Conservation (phyloP, 805 yeast species). For the Scheffersomyces coipomensis region DNA sequence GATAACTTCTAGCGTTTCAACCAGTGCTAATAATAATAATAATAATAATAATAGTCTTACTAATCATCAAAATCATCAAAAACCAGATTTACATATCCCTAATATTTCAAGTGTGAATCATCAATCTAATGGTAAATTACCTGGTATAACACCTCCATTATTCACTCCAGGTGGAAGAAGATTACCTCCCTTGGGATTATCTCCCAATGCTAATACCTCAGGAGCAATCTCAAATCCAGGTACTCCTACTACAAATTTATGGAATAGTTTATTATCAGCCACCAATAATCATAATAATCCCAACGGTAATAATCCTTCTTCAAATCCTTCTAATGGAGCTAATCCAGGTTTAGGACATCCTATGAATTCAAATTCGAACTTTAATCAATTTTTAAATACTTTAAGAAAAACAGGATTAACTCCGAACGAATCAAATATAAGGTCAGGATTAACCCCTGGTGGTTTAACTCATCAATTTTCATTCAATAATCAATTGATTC, state of each 20-base stretch:
- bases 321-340: conserved; percentile 1
- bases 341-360: not conserved
- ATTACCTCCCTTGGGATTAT: conserved; percentile 50
- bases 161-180: conserved; percentile 61
- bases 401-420: conserved; percentile 60
- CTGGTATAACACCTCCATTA: conserved; percentile 44
- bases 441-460: conserved; percentile 74
- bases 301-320: conserved; percentile 4
- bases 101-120: conserved; percentile 26
- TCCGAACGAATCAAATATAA: conserved; percentile 70
- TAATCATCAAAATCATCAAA: too few species aligned
- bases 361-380: conserved; percentile 6
- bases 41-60: too few species aligned
- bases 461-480: conserved; percentile 31
- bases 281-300: conserved; percentile 20
- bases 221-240: conserved; percentile 37
- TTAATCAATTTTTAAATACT: conserved; percentile 26
- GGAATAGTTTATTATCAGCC: conserved; percentile 49
- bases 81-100: conserved; percentile 32
- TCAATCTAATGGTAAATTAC: conserved; percentile 21
- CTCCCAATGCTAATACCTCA: conserved; percentile 36
- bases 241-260: conserved; percentile 49
- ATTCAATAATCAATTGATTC: conserved; percentile 30
- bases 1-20: too few species aligned
- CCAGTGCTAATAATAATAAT: conserved; percentile 26